Conservation (phyloP, 73 alveolate genomes). For the Durusdinium trenchii region DNA sequence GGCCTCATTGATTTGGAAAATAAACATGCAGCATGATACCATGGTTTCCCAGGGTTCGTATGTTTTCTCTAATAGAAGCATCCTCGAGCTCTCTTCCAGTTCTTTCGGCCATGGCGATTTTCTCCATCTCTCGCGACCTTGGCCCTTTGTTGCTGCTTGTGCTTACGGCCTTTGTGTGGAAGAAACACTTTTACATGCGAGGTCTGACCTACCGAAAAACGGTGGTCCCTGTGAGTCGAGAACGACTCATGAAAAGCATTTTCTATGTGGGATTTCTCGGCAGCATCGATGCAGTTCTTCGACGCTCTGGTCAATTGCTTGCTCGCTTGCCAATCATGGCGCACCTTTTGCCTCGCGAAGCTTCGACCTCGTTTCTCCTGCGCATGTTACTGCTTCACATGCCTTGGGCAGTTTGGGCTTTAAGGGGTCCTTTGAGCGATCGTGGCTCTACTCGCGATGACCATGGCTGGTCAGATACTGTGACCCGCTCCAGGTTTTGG, state of each 20-base stretch:
- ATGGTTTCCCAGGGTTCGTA: too few relatives aligned
- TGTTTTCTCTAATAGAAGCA: too few relatives aligned
- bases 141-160: slow-evolving; percentile 55
- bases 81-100: neutral
- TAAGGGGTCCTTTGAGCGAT: slow-evolving; percentile 86
- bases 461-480: slow-evolving; percentile 92
- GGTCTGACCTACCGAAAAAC: slow-evolving; percentile 86
- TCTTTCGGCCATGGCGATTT: slow-evolving; percentile 20
- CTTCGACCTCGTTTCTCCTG: neutral
- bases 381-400: slow-evolving; percentile 39
- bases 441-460: slow-evolving; percentile 88
- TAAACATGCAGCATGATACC: too few relatives aligned
- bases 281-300: slow-evolving; percentile 26
- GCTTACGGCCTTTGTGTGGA: slow-evolving; percentile 78
- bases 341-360: neutral
- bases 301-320: slow-evolving; percentile 68
- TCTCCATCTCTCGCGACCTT: slow-evolving; percentile 8
- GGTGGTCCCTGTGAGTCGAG: slow-evolving; percentile 70
- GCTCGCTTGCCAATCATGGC: neutral
- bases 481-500: slow-evolving; percentile 75
- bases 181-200: slow-evolving; percentile 68
- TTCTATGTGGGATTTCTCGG: slow-evolving; percentile 77
- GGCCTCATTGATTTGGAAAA: too few relatives aligned
- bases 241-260: slow-evolving; percentile 44
- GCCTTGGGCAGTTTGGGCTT: slow-evolving; percentile 77